A percentile compares a stretch with the other conserved stretches of the same genome.
Evolutionary conservation across 768 basidiomycete species (phyloP).

Genomic region (Leccinum pellstonianum): DNA sequence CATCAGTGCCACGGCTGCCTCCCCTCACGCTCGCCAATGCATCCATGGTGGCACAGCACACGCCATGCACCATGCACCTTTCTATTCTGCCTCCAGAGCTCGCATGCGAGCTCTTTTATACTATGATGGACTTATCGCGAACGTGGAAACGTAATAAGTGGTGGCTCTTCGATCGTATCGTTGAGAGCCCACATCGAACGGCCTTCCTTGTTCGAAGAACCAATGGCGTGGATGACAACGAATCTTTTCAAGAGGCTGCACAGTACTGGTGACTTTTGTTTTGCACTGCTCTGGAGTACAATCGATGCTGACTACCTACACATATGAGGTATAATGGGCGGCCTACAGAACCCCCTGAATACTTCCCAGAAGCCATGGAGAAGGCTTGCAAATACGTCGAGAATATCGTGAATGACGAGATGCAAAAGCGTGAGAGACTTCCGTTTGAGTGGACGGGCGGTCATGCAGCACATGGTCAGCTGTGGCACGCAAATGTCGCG

Average conservation of each 20-base stretch:
- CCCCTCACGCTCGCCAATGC: slow-evolving; percentile 66
- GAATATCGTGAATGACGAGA: slow-evolving; percentile 65
- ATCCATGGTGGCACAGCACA: slow-evolving; percentile 62
- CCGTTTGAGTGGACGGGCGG: slow-evolving; percentile 64
- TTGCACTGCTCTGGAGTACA: background rate
- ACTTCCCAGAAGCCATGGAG: slow-evolving; percentile 72
- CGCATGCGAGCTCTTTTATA: slow-evolving; percentile 72
- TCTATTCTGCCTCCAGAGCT: slow-evolving; percentile 71
- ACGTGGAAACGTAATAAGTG: slow-evolving; percentile 74
- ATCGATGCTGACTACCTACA: slow-evolving; percentile 9
- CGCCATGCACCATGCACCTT: slow-evolving; percentile 72
- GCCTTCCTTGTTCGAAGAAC: slow-evolving; percentile 67
- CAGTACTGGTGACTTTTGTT: slow-evolving; percentile 59
- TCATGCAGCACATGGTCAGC: slow-evolving; percentile 19
- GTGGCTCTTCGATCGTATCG: slow-evolving; percentile 81
- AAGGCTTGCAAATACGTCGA: slow-evolving; percentile 74
- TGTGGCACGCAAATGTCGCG: slow-evolving; percentile 82
- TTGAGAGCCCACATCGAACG: slow-evolving; percentile 83
- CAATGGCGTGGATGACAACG: slow-evolving; percentile 42
- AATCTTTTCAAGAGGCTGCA: slow-evolving; percentile 68
- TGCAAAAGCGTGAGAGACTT: slow-evolving; percentile 58
- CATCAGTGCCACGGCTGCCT: slow-evolving; percentile 38
- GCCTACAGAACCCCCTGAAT: slow-evolving; percentile 49
- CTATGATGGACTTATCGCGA: slow-evolving; percentile 60
- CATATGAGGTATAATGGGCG: slow-evolving; percentile 75